Percentiles rank a stretch among this genome's conserved stretches.
phyloP scores from a whole-genome alignment of 768 basidiomycete genomes.

The Sporobolomyces pararoseus region DNA sequence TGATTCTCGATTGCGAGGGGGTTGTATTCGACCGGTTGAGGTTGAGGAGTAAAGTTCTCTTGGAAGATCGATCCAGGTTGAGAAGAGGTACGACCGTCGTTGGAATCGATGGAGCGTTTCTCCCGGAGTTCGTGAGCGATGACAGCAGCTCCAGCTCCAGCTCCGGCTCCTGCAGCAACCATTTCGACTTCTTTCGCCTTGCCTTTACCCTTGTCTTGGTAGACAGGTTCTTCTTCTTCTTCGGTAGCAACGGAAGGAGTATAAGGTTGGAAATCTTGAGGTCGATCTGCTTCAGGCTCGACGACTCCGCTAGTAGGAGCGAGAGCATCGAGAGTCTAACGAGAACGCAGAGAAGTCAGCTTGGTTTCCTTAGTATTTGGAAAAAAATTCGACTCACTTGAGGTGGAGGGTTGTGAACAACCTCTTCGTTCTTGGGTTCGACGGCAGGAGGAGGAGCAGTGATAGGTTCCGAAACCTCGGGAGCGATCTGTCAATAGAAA shows the following conservation, averaged over 20 bases:
- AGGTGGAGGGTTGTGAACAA: constrained; percentile 19
- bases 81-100: neutral
- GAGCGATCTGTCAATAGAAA: too few relatives aligned
- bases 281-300: neutral
- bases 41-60: constrained; percentile 5
- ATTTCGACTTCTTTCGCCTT: constrained; percentile 18
- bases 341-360: too few relatives aligned
- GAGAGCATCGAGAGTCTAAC: neutral
- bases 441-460: too few relatives aligned
- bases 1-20: constrained; percentile 9
- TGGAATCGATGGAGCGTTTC: neutral
- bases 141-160: neutral
- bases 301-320: too few relatives aligned
- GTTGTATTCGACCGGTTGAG: constrained; percentile 1
- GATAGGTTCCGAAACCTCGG: too few relatives aligned
- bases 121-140: constrained; percentile 7
- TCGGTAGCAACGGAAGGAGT: constrained; percentile 10
- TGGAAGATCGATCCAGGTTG: neutral
- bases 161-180: constrained; percentile 6
- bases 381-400: neutral
- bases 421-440: neutral
- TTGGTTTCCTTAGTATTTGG: neutral
- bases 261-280: constrained; percentile 28
- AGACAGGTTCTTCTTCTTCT: neutral
- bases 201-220: constrained; percentile 23